Evolutionary conservation across 371 early-diverging fungal genomes (phyloP), one percentile per base, ranked within the genome.

Genomic region (Mucor piriformis): DNA sequence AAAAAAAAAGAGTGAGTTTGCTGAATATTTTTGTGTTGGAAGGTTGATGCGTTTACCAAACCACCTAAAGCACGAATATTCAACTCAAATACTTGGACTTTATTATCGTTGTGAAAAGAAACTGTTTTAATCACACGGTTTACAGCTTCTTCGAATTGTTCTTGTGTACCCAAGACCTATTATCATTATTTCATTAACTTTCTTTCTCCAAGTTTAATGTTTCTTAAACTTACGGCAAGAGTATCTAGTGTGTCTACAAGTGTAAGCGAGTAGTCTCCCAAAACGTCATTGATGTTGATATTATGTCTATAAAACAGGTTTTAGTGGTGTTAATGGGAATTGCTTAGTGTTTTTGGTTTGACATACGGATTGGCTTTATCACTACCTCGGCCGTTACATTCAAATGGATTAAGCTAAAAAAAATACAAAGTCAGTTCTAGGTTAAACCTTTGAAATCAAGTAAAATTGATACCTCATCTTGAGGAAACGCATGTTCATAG

Each of bases 61-160:
- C 93, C 95, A 6, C 98, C 98, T 3, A 98, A 69, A 40, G 94
- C 85, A 32, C 98, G 81, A 48, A 98, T 98, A 38, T 92, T 96
- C 34, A 88, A 81, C 73, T 98, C 98, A 79, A 98, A 98, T 3
- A 97, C 92, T 70, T 95, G 95, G 1, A 98, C 95, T 54, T 89
- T 85, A 56, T 85, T 88, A 68, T 96, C 88, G 53, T 90, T 74
- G 69, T 93, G 80, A 62, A 97, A 95, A 15, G 84, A 75, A 0
- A 92, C 84, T 21, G 84, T 72, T 3, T 83, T 58, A 35, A 89
- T 85, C 23, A 90, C 87, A 25, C 83, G 60, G 0, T 72, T 54
- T 11, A 98, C 88, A 2, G 93, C 92, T 1, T 84, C 53, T 44
- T 88, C 83, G 73, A 97, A 96, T 50, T 69, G 79, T 7, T 64